Evolutionary conservation across 306 rosid genomes (phyloP), one percentile per base, ranked within the genome.

Genomic region (Cicer arietinum): DNA sequence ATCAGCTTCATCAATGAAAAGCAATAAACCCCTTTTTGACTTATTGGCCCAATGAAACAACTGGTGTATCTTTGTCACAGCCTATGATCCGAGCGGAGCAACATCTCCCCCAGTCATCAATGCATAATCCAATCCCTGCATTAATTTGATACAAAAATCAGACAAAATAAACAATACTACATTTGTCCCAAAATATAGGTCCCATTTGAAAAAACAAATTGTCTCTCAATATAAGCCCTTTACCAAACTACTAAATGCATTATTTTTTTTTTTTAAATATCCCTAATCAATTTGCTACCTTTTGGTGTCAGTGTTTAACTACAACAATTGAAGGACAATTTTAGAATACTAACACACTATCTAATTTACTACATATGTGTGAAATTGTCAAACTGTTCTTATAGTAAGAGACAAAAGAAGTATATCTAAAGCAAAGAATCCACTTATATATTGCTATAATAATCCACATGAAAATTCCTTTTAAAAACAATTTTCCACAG

Each of bases 101-200:
- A 94, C 99, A 84, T 94, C 99, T 46, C 99, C 97, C 85, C 99
- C 99, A 4, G 96, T 94, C 99, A 94, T 94, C 82, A 94, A 86
- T 58, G 99, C 99, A 72, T 94, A 94, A 83, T 94, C 97, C 73
- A 94, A 80, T 64, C 99, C 99, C 97, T 94, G 65, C 73, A 76
- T 58, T 68, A 61, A 61, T 20, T 13, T 6, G 8, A 58, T 59
- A 53, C 30, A 46, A 72, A 69, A 77, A 37, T 56, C 10, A 46
- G 37, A 35, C 51, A 63, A 35, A 62, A 35, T 18, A 69, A 14
- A 53, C 35, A 44, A 59, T 54, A 57, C 40, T 57, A 56, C 3
- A 1, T 20, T 5, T 56, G 39, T 20, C 12, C 13, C 62, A 20
- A 56, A 20, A 20, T 9, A 9, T 10, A 56, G 20, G n/a, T 10